A percentile compares a stretch with the other conserved stretches of the same genome.
Evolutionary conservation across 176 grass and related monocot species (phyloP).

Genomic region (Juncus inflexus): DNA sequence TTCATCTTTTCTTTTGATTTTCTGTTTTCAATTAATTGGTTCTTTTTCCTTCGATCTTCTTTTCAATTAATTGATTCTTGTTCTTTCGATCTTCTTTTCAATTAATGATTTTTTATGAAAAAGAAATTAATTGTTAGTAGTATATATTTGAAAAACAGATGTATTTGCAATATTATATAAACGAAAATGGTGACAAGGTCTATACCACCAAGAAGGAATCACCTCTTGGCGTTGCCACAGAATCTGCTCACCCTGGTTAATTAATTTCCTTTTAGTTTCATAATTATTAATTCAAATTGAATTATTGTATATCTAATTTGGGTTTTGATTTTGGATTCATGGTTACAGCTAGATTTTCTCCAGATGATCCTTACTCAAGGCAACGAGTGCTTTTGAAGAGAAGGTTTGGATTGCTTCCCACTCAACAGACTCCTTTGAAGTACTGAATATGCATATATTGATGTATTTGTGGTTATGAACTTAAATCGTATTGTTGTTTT

Average conservation of each 20-base stretch:
- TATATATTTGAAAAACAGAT: slow-evolving; percentile 30
- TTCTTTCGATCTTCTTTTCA: slow-evolving; percentile 3
- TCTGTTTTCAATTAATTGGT: neutral
- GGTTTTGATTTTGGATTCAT: neutral
- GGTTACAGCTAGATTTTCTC: slow-evolving; percentile 82
- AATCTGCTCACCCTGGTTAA: slow-evolving; percentile 93
- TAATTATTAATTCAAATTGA: neutral
- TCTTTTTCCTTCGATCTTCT: slow-evolving; percentile 4
- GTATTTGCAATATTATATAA: slow-evolving; percentile 95
- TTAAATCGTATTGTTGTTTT: too few relatives aligned
- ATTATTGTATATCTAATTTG: neutral
- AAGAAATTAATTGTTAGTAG: too few relatives aligned
- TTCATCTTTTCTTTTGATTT: slow-evolving; percentile 1
- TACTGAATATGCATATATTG: slow-evolving; percentile 37
- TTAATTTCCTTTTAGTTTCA: slow-evolving; percentile 1
- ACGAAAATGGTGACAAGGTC: slow-evolving; percentile 92
- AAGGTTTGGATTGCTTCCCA: slow-evolving; percentile 85
- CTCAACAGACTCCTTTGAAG: slow-evolving; percentile 58
- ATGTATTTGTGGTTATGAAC: too few relatives aligned
- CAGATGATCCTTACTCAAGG: slow-evolving; percentile 73
- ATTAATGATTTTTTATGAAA: neutral
- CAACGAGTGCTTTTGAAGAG: slow-evolving; percentile 85
- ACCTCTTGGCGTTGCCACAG: slow-evolving; percentile 57
- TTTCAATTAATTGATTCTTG: neutral
- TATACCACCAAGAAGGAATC: slow-evolving; percentile 99